Percentiles rank a stretch among this genome's conserved stretches.
phyloP scores from a whole-genome alignment of 495 filamentous ascomycete species.

The Neurospora sp. region DNA sequence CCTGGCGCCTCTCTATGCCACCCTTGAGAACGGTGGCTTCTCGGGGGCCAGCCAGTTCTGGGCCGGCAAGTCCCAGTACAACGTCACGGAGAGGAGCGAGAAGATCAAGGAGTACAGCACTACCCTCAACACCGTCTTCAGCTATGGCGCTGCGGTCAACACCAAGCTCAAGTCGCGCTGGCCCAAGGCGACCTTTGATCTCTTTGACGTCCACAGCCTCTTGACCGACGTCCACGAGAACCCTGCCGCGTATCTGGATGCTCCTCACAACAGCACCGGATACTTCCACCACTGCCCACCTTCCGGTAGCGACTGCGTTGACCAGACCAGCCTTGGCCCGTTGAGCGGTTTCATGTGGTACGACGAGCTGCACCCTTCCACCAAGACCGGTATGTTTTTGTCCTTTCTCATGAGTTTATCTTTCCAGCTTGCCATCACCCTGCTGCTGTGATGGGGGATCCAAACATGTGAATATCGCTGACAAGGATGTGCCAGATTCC shows the following conservation, averaged over 20 bases:
- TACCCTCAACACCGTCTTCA: constrained; percentile 49
- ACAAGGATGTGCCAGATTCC: constrained; percentile 13
- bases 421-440: constrained; percentile 35
- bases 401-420: constrained; percentile 27
- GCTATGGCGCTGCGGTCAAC: constrained; percentile 51
- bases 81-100: constrained; percentile 35
- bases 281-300: constrained; percentile 43
- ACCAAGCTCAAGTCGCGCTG: constrained; percentile 40
- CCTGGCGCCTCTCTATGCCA: constrained; percentile 49
- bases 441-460: constrained; percentile 4
- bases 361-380: constrained; percentile 60
- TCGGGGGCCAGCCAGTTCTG: constrained; percentile 44
- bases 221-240: constrained; percentile 52
- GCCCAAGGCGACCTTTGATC: constrained; percentile 48
- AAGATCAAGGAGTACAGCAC: constrained; percentile 55
- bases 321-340: constrained; percentile 22
- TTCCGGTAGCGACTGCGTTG: constrained; percentile 14
- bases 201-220: constrained; percentile 55
- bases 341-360: constrained; percentile 37
- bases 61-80: constrained; percentile 40
- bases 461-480: not conserved
- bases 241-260: constrained; percentile 48
- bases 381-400: constrained; percentile 37
- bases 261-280: constrained; percentile 53
- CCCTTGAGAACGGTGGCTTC: constrained; percentile 36